These are phyloP conservation scores for Huntiella moniliformis DNA, from an alignment of 2,329 filamentous ascomycete genomes.

Conservation along the genomic window DNA sequence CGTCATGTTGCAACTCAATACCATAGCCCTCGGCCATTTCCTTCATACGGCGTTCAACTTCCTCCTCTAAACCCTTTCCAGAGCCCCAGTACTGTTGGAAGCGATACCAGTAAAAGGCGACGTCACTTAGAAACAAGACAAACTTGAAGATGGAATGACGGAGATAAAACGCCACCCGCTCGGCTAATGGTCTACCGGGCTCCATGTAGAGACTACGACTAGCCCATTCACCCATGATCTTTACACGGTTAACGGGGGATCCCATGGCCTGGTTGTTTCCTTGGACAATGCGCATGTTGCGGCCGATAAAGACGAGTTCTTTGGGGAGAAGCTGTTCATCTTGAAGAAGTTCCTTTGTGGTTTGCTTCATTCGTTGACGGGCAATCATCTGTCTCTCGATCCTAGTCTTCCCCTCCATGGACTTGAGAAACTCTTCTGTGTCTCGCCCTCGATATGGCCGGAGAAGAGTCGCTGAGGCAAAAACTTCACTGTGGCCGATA, in stretches of 20 bases:
- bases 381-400: constrained; percentile 73
- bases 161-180: constrained; percentile 51
- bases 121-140: constrained; percentile 57
- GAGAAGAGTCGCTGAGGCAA: constrained; percentile 79
- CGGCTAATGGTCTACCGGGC: constrained; percentile 38
- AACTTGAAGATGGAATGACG: constrained; percentile 65
- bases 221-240: constrained; percentile 86
- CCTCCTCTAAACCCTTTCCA: constrained; percentile 82
- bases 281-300: constrained; percentile 84
- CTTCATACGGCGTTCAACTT: constrained; percentile 74
- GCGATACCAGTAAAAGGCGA: constrained; percentile 69
- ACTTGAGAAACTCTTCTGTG: constrained; percentile 45
- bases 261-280: constrained; percentile 84
- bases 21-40: constrained; percentile 80
- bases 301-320: constrained; percentile 79
- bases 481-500: constrained; percentile 65
- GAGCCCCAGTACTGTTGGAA: constrained; percentile 56
- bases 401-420: constrained; percentile 33
- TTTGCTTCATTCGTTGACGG: constrained; percentile 67
- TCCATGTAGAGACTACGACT: constrained; percentile 65
- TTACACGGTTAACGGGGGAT: constrained; percentile 77
- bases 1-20: constrained; percentile 68
- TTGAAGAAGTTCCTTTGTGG: constrained; percentile 47
- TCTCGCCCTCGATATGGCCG: constrained; percentile 79
- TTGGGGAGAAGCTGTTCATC: constrained; percentile 81